A percentile compares a stretch with the other conserved stretches of the same genome.
Conservation (phyloP, 2,329 filamentous ascomycete genomes). For the Phyllosticta ampelicida region DNA sequence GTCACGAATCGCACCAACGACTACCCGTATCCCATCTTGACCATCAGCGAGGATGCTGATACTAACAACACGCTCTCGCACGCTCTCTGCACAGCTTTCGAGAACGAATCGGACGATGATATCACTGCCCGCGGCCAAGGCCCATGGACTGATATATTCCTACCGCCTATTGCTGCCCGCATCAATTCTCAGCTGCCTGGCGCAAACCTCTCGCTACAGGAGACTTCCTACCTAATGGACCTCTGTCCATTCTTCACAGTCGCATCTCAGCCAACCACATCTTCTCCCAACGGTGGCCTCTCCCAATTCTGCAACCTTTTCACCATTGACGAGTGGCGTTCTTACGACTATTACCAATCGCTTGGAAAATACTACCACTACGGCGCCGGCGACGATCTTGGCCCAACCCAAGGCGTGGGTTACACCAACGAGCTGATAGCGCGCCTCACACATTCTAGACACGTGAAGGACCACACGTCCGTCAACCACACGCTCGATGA, state of each 20-base stretch:
- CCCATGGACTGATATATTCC: slow-evolving; percentile 53
- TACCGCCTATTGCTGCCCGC: slow-evolving; percentile 54
- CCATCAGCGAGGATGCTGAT: slow-evolving; percentile 55
- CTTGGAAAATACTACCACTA: slow-evolving; percentile 80
- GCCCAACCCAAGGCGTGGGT: slow-evolving; percentile 75
- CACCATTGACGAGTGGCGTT: slow-evolving; percentile 58
- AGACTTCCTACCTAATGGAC: slow-evolving; percentile 72
- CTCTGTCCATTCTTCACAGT: slow-evolving; percentile 78
- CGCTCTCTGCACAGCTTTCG: slow-evolving; percentile 59
- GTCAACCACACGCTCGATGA: slow-evolving; percentile 70
- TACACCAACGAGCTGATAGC: slow-evolving; percentile 82
- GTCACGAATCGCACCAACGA: slow-evolving; percentile 32
- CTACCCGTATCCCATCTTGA: slow-evolving; percentile 44
- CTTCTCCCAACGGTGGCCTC: slow-evolving; percentile 38
- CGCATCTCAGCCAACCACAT: slow-evolving; percentile 30
- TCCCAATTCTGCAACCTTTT: slow-evolving; percentile 73
- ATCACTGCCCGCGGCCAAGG: slow-evolving; percentile 36
- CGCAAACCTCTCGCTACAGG: slow-evolving; percentile 49
- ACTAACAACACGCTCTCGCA: slow-evolving; percentile 78
- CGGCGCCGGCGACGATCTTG: slow-evolving; percentile 64
- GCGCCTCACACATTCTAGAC: slow-evolving; percentile 54
- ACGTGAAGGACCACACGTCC: slow-evolving; percentile 59
- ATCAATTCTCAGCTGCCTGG: slow-evolving; percentile 60
- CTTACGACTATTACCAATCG: slow-evolving; percentile 72
- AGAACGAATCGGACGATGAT: slow-evolving; percentile 47